These are phyloP conservation scores for Sphagnum fallax DNA, from an alignment of 228 moss, liverwort and hornwort genomes.

Conservation along the genomic window DNA sequence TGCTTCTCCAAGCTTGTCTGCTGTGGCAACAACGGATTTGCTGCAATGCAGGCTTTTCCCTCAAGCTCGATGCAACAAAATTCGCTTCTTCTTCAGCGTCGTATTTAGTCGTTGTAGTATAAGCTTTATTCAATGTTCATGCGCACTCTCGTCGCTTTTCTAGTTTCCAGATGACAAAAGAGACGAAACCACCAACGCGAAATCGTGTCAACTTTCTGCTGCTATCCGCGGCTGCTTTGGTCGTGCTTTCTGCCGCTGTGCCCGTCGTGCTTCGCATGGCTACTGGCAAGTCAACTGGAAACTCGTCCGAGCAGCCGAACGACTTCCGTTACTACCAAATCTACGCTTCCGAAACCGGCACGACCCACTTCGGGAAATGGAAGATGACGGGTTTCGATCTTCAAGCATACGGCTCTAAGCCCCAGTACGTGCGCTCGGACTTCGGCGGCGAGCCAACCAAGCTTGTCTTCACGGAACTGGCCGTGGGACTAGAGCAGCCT, in stretches of 20 bases:
- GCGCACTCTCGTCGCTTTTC: too few species aligned
- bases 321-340: conserved; percentile 50
- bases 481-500: conserved; percentile 44
- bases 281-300: not conserved
- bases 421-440: conserved; percentile 48
- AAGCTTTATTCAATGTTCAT: too few species aligned
- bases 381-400: conserved; percentile 52
- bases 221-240: not conserved
- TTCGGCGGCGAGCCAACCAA: conserved; percentile 54
- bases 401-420: conserved; percentile 28
- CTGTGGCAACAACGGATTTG: too few species aligned
- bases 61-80: too few species aligned
- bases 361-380: conserved; percentile 57
- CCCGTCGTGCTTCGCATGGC: not conserved
- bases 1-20: too few species aligned
- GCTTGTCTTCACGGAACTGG: conserved; percentile 58
- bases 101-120: too few species aligned
- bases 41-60: too few species aligned
- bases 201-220: too few species aligned
- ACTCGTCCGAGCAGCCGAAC: conserved; percentile 23
- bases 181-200: too few species aligned
- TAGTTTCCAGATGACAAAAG: too few species aligned
- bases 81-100: too few species aligned
- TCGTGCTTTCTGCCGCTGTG: not conserved
- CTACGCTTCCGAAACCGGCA: conserved; percentile 52